Percentiles rank a stretch among this genome's conserved stretches.
phyloP scores from a whole-genome alignment of 1,284 basidiomycete species.

The Apiotrichum montevideense region DNA sequence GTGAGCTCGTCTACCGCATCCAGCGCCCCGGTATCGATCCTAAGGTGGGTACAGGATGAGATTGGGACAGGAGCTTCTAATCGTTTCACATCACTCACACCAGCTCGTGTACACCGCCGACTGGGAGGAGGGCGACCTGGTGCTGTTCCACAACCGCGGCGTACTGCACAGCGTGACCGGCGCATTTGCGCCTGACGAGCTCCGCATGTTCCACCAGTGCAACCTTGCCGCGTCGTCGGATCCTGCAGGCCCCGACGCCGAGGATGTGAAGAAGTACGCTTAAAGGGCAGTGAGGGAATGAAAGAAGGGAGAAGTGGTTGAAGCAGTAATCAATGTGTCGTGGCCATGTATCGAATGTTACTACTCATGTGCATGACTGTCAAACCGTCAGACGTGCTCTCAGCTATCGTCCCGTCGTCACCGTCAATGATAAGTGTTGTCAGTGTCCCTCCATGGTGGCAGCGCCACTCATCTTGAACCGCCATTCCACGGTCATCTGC shows the following conservation, averaged over 20 bases:
- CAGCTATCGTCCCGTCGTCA: no score
- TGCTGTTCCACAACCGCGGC: constrained; percentile 68
- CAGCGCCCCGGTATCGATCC: constrained; percentile 75
- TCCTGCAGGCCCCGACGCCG: constrained; percentile 58
- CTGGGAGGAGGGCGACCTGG: constrained; percentile 60
- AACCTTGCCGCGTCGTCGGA: constrained; percentile 70
- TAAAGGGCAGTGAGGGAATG: constrained; percentile 24
- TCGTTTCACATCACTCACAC: not conserved
- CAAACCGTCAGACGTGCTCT: no score
- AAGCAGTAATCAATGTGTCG: no score
- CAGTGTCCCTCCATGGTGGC: no score
- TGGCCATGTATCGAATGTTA: no score
- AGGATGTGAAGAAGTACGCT: constrained; percentile 60
- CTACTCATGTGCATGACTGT: no score
- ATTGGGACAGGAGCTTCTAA: not conserved
- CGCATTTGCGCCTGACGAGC: constrained; percentile 61
- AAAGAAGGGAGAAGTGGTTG: not conserved
- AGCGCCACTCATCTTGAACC: no score
- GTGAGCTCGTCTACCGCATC: constrained; percentile 68
- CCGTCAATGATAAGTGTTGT: no score
- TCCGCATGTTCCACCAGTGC: constrained; percentile 74
- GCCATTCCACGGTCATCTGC: no score
- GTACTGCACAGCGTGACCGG: constrained; percentile 72
- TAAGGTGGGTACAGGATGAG: constrained; percentile 29
- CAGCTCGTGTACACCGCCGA: constrained; percentile 49